phyloP scores from a whole-genome alignment of 148 eudicot species.

The Nepenthes gracilis region DNA sequence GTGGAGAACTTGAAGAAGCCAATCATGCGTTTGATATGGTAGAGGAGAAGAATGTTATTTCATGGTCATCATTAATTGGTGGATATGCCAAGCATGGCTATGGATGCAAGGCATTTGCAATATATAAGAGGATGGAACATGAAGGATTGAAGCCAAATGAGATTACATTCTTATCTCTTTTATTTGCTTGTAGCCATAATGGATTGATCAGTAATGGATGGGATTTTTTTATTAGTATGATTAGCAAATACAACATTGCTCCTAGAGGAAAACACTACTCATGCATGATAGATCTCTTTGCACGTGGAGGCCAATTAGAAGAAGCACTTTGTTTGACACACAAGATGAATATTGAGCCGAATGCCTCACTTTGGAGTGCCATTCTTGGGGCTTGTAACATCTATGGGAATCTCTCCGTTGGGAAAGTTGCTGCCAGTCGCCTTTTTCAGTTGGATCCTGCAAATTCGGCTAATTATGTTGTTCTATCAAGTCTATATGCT shows the following conservation, averaged over 20 bases:
- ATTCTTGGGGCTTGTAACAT: conserved; percentile 28
- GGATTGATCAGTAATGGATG: conserved; percentile 18
- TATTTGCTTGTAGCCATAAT: conserved; percentile 30
- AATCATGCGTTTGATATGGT: conserved; percentile 15
- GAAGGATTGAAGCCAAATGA: conserved; percentile 29
- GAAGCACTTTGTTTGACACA: conserved; percentile 19
- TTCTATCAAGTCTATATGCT: conserved; percentile 19
- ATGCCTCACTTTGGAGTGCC: conserved; percentile 17
- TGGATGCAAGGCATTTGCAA: conserved; percentile 19
- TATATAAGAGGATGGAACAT: conserved; percentile 22
- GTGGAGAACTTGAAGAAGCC: conserved; percentile 32
- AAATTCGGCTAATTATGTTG: conserved; percentile 16
- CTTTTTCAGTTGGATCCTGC: conserved; percentile 13
- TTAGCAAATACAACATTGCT: conserved; percentile 14
- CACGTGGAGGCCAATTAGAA: conserved; percentile 25
- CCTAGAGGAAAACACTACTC: conserved; percentile 29
- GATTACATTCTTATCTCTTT: conserved; percentile 30
- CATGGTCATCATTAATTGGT: conserved; percentile 33
- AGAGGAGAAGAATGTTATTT: conserved; percentile 25
- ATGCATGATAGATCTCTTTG: conserved; percentile 27
- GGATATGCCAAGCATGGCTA: conserved; percentile 35
- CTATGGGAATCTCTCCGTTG: conserved; percentile 18
- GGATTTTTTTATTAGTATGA: conserved; percentile 21
- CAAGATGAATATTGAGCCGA: conserved; percentile 21
- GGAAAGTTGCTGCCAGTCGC: conserved; percentile 16